A percentile compares a stretch with the other conserved stretches of the same genome.
These are phyloP conservation scores for Cladophialophora yegresii DNA, from an alignment of 2,329 filamentous ascomycete genomes.

Conservation along the genomic window DNA sequence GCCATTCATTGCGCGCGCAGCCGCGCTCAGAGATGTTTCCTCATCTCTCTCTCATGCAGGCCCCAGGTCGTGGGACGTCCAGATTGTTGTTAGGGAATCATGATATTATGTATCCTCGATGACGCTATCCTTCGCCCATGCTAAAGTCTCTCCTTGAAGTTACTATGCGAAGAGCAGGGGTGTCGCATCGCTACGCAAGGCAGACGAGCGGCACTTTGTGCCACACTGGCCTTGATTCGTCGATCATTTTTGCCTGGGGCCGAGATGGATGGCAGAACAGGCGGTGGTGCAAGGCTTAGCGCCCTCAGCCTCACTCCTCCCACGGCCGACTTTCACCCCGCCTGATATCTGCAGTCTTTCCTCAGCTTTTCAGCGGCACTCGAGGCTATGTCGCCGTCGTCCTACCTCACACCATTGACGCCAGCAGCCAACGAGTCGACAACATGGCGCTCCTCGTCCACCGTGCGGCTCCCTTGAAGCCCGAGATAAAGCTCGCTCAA, in stretches of 20 bases:
- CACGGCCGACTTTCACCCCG: background rate
- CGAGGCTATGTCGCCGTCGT: background rate
- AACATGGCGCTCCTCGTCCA: constrained; percentile 17
- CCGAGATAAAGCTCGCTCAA: constrained; percentile 41
- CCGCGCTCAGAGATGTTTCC: background rate
- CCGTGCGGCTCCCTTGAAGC: constrained; percentile 27
- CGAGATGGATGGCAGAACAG: background rate
- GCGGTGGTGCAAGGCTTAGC: background rate
- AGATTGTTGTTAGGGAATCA: background rate
- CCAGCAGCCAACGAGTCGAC: background rate
- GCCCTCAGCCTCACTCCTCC: background rate
- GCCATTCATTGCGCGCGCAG: background rate
- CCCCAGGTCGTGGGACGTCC: background rate
- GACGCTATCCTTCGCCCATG: background rate
- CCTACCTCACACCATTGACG: background rate
- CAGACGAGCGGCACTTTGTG: background rate
- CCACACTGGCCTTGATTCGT: background rate
- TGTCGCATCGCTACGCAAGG: background rate
- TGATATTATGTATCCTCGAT: background rate
- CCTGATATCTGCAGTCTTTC: background rate
- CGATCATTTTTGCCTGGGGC: background rate
- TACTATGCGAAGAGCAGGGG: background rate
- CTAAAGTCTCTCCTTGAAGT: background rate
- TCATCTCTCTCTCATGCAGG: background rate
- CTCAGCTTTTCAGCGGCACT: background rate